Base-by-base conservation (phyloP, 1,139 yeast species). In the Pichia cactophila region DNA sequence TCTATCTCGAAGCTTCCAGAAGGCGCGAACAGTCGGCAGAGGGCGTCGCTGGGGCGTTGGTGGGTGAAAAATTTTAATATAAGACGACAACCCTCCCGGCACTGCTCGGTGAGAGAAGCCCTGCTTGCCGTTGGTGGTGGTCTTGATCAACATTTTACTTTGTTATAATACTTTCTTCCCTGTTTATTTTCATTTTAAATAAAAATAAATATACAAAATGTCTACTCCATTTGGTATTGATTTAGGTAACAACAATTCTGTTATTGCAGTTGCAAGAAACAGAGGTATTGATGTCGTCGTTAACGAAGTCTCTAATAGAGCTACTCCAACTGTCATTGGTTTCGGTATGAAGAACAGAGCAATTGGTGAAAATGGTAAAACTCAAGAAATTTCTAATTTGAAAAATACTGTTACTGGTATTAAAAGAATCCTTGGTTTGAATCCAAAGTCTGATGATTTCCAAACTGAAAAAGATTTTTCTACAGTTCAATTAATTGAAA, bases 251-350 rank as follows among this genome's bases (percentile, higher is more conserved):
- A 78, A 80, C 76, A 86, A 79, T 77, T 82, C 95, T 57, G 97
- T 90, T 60, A 80, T 92, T 67, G 97, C 97, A 44, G 95, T 95
- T 68, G 98, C 98, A 57, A 86, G 95, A 71, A 92, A 92, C 81
- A 83, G 97, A 77, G 97, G 97, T 67, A 92, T 94, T 69, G 98
- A 92, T 71, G 84, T 94, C 64, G 87, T 92, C 63, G 97, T 92
- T 74, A 94, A 94, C 70, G 99, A 92, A 72, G 98, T 92, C 48
- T 90, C 97, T 51, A 92, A 92, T 83, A 86, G 98, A 73, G 72
- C 95, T 59, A 92, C 99, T 41, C 98, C 99, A 56, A 74, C 97
- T 28, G 74, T 92, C 59, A 94, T 94, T 61, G 97, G 97, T 40
- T 92, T 92, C 63, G 97, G 97, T 59, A 68, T 69, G 56, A 88